Conservation (phyloP, 163 green algal genomes). For the Volvox carteri region DNA sequence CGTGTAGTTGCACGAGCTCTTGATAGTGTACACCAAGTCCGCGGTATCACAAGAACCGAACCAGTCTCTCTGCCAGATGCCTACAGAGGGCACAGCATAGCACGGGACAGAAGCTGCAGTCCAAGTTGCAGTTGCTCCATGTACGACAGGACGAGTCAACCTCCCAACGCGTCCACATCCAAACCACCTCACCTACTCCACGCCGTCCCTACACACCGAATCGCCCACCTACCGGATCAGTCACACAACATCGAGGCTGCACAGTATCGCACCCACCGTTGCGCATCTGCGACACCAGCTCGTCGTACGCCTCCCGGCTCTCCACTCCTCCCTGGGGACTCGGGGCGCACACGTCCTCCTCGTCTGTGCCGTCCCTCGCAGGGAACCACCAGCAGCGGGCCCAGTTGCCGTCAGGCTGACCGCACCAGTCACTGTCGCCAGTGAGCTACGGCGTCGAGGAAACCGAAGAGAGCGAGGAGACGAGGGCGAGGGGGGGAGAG, state of each 20-base stretch:
- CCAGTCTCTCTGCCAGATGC: constrained; percentile 37
- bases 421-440: constrained; percentile 17
- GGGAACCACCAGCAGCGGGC: constrained; percentile 37
- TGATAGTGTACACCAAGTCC: constrained; percentile 48
- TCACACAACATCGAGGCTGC: too few species aligned
- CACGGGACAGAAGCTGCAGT: too few species aligned
- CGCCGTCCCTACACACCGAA: too few species aligned
- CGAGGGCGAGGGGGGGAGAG: not conserved
- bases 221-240: too few species aligned
- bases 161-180: too few species aligned
- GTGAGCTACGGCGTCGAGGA: constrained; percentile 9
- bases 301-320: constrained; percentile 13
- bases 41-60: constrained; percentile 44
- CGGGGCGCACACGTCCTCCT: constrained; percentile 25
- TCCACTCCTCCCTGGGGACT: constrained; percentile 17
- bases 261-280: too few species aligned
- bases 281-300: constrained; percentile 36
- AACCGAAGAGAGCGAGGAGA: not conserved
- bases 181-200: too few species aligned
- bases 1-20: constrained; percentile 39
- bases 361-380: constrained; percentile 1
- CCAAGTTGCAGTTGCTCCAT: too few species aligned
- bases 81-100: too few species aligned
- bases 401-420: constrained; percentile 43
- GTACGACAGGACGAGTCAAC: too few species aligned